Evolutionary conservation across 345 rosid genomes (phyloP), one percentile per base, ranked within the genome.

Genomic region (Isatis tinctoria): DNA sequence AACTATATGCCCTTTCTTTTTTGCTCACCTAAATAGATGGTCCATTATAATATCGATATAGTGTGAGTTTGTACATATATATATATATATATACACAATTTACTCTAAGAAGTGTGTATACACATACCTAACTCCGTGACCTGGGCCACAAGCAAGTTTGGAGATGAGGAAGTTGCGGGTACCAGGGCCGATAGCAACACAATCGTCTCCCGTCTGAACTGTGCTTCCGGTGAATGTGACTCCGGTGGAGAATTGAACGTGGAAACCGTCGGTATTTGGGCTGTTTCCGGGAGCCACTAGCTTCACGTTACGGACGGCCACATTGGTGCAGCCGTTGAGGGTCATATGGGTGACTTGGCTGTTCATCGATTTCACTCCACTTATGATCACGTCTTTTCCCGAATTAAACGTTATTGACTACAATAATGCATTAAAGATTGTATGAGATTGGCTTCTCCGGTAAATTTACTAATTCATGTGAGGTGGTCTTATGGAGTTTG

Each of bases 191-290:
- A 87, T 57, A 5, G 92, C 87, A 24, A 83, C 70, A 61, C 91
- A 87, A 43, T 87, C 91, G 33, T 87, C 91, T 10, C 91, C 91
- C 2, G 88, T 85, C 58, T 41, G 74, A 27, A 87, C 63, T 44
- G 65, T 61, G 32, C 83, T 77, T 69, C 74, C 68, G 33, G 61
- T 45, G 32, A 85, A 71, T 44, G 85, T 78, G 4, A 85, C 69
- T 13, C 81, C 82, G 0, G 75, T 75, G 5, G 87, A 87, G 3
- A 40, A 20, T 20, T 82, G 84, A 8, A 85, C 59, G 62, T 75
- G 64, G 33, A 87, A 70, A 5, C 91, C 91, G 27, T 87, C 91
- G 24, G 88, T 87, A 78, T 87, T 87, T 3, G 88, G 87, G 57
- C 91, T 87, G 20, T 70, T 8, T 8, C 66, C 73, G 0, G 85